Conservation (phyloP, 2,329 filamentous ascomycete genomes). For the Incumbomyces delicatus region DNA sequence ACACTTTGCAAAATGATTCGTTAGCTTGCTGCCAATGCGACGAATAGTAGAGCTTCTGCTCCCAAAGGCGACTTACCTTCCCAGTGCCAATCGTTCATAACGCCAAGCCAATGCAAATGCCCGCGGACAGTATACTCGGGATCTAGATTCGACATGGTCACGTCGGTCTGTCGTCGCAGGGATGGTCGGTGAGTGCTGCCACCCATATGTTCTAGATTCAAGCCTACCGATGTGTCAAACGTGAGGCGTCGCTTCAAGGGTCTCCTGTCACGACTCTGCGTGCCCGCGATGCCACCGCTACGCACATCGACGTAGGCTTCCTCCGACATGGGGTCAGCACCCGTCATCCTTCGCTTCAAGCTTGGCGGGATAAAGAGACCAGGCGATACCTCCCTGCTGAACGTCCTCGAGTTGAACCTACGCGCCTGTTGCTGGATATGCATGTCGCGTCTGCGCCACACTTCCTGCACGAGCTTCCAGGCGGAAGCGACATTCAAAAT, state of each 20-base stretch:
- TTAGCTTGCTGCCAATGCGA: slow-evolving; percentile 9
- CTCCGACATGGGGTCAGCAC: slow-evolving; percentile 1
- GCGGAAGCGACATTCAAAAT: slow-evolving; percentile 60
- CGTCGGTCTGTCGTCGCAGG: slow-evolving; percentile 1
- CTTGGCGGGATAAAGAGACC: slow-evolving; percentile 14
- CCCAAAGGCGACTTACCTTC: slow-evolving; percentile 45
- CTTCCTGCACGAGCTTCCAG: slow-evolving; percentile 54
- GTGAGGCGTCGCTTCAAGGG: neutral
- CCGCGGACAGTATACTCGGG: slow-evolving; percentile 56
- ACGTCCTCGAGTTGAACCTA: slow-evolving; percentile 23
- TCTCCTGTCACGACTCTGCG: neutral
- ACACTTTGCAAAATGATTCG: slow-evolving; percentile 23
- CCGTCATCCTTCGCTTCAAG: slow-evolving; percentile 12
- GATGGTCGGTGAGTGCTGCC: neutral
- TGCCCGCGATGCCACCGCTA: neutral
- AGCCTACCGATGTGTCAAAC: neutral
- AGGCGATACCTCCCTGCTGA: slow-evolving; percentile 9
- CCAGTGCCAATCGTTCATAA: slow-evolving; percentile 66
- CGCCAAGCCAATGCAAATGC: slow-evolving; percentile 57
- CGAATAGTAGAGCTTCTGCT: neutral
- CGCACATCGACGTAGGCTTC: slow-evolving; percentile 2
- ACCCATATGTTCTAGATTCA: neutral
- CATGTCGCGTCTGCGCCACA: slow-evolving; percentile 54
- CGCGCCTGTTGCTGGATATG: slow-evolving; percentile 36
- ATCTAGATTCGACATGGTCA: slow-evolving; percentile 31